Percentiles rank a stretch among this genome's conserved stretches.
phyloP scores from a whole-genome alignment of 75 land plant species.

The Gnetum montanum region DNA sequence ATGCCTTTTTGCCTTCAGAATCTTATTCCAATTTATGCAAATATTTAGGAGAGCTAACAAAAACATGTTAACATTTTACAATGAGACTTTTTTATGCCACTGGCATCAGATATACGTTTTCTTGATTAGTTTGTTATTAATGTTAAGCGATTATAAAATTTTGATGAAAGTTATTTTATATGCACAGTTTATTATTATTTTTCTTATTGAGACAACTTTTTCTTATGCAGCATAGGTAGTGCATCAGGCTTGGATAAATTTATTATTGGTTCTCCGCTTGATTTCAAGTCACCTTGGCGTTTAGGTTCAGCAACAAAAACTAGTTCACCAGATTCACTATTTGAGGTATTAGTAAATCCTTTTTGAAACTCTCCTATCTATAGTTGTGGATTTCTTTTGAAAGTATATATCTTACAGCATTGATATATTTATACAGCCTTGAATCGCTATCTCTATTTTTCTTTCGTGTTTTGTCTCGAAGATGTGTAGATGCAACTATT shows the following conservation, averaged over 20 bases:
- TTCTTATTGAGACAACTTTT: neutral
- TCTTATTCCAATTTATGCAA: too few relatives aligned
- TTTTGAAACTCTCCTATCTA: constrained; percentile 3
- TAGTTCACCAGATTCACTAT: constrained; percentile 15
- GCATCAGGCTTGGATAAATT: constrained; percentile 5
- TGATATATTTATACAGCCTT: too few relatives aligned
- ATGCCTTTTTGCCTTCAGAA: too few relatives aligned
- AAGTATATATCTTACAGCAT: neutral
- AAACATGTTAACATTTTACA: neutral
- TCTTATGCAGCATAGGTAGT: constrained; percentile 1
- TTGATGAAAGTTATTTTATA: too few relatives aligned
- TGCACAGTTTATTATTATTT: neutral
- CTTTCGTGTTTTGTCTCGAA: too few relatives aligned
- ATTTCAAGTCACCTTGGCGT: constrained; percentile 29
- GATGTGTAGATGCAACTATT: too few relatives aligned
- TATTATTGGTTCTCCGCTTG: constrained; percentile 6
- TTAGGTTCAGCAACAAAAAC: constrained; percentile 25
- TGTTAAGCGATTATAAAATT: too few relatives aligned
- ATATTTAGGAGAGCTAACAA: neutral
- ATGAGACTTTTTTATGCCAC: neutral
- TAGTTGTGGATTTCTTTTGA: neutral
- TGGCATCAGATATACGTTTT: too few relatives aligned
- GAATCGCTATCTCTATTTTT: too few relatives aligned
- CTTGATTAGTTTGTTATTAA: too few relatives aligned
- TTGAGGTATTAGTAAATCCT: constrained; percentile 16